A percentile compares a stretch with the other conserved stretches of the same genome.
These are phyloP conservation scores for Letharia lupina DNA, from an alignment of 495 filamentous ascomycete species.

Conservation along the genomic window DNA sequence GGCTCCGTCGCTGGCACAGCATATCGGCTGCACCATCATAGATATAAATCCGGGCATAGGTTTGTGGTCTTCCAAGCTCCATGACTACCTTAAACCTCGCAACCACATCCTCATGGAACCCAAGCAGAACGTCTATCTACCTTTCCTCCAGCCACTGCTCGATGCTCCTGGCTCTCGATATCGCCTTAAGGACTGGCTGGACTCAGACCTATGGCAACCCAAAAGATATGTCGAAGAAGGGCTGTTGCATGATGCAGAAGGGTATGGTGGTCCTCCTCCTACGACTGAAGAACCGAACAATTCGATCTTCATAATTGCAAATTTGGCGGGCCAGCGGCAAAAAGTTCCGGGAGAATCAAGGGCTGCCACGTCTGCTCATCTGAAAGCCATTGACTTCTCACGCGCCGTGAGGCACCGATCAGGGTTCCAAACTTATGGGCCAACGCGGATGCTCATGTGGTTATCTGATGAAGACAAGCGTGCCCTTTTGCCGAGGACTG, in stretches of 20 bases:
- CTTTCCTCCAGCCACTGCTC: constrained; percentile 55
- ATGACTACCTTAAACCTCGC: constrained; percentile 64
- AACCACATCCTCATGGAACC: constrained; percentile 75
- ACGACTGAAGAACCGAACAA: constrained; percentile 34
- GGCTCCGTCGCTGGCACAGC: constrained; percentile 50
- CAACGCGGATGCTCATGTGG: constrained; percentile 65
- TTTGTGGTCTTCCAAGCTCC: constrained; percentile 64
- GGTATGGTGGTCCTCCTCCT: background rate
- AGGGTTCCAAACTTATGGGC: constrained; percentile 54
- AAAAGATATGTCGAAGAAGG: constrained; percentile 37
- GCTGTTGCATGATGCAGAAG: constrained; percentile 33
- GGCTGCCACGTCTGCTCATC: constrained; percentile 26
- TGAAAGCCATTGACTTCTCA: constrained; percentile 34
- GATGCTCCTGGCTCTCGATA: constrained; percentile 47
- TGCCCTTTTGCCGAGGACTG: constrained; percentile 42
- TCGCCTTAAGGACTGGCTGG: constrained; percentile 38
- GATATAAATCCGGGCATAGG: constrained; percentile 76
- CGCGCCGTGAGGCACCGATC: constrained; percentile 30
- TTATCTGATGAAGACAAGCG: constrained; percentile 41
- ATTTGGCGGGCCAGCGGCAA: constrained; percentile 32
- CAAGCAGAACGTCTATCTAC: constrained; percentile 41
- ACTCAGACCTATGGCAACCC: constrained; percentile 43
- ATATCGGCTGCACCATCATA: constrained; percentile 67
- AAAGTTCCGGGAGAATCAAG: constrained; percentile 28
- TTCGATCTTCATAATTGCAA: constrained; percentile 58